These are phyloP conservation scores for Collybia nuda DNA, from an alignment of 768 basidiomycete genomes.

Conservation along the genomic window DNA sequence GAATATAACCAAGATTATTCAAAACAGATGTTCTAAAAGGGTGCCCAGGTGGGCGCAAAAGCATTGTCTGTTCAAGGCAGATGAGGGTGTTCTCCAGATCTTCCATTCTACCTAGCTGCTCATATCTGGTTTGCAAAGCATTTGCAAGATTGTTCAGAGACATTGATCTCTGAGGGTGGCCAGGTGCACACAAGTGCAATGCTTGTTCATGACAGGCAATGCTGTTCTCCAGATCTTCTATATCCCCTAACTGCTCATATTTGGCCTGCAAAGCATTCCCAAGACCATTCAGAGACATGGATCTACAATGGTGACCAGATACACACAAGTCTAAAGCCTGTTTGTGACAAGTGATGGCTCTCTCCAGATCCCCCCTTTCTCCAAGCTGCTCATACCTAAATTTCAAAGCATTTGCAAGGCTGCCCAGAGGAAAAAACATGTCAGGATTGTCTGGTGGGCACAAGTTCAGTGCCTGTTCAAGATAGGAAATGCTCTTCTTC, in stretches of 20 bases:
- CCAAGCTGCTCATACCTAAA: constrained; percentile 9
- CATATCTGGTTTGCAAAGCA: constrained; percentile 7
- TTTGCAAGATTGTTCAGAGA: constrained; percentile 10
- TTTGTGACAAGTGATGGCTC: neutral
- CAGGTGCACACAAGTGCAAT: constrained; percentile 6
- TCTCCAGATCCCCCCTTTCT: constrained; percentile 5
- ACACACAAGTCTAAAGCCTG: neutral
- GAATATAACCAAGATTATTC: neutral
- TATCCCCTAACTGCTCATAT: too few species aligned
- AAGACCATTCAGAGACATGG: constrained; percentile 9
- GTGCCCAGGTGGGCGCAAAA: neutral
- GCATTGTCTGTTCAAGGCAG: neutral
- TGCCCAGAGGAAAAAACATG: constrained; percentile 7
- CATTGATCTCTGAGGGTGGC: constrained; percentile 11
- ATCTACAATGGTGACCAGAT: neutral
- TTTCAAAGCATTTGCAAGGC: constrained; percentile 6
- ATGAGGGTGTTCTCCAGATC: constrained; percentile 8
- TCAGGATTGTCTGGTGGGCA: constrained; percentile 11
- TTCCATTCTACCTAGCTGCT: constrained; percentile 1
- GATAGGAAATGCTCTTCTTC: constrained; percentile 5
- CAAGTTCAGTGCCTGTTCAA: constrained; percentile 10
- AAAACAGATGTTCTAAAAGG: neutral
- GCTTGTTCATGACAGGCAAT: constrained; percentile 13
- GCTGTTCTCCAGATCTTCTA: too few species aligned
- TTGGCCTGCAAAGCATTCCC: too few species aligned